Evolutionary conservation across 148 eudicot genomes (phyloP).

Genomic region (Chenopodium formosanum): DNA sequence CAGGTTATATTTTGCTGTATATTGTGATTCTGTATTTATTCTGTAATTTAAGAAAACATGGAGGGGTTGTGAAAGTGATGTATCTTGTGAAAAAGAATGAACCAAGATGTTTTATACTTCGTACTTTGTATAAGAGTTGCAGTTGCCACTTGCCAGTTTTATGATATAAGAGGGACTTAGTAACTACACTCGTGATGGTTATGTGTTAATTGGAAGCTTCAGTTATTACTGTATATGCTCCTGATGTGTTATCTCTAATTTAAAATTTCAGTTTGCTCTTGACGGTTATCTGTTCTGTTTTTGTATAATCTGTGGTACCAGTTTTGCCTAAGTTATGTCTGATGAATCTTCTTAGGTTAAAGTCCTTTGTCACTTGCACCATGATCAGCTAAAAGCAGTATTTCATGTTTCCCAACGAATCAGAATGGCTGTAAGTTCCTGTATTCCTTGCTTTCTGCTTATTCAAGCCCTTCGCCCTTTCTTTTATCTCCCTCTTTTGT

Average conservation of each 20-base stretch:
- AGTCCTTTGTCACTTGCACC: conserved; percentile 90
- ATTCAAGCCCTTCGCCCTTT: not conserved
- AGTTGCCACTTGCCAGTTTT: not conserved
- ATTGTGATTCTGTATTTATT: not conserved
- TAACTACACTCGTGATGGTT: not conserved
- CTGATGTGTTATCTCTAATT: not conserved
- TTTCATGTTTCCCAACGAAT: conserved; percentile 88
- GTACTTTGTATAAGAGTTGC: too few relatives aligned
- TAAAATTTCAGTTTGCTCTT: not conserved
- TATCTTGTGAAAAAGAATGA: not conserved
- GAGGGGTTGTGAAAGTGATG: not conserved
- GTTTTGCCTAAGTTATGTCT: conserved; percentile 2
- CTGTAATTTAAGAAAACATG: not conserved
- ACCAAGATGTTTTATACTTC: not conserved
- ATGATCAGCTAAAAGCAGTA: conserved; percentile 84
- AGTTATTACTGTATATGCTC: not conserved
- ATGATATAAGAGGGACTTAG: not conserved
- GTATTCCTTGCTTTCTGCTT: not conserved
- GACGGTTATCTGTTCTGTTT: not conserved
- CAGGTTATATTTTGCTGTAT: too few relatives aligned
- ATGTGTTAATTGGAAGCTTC: not conserved
- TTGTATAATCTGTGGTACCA: not conserved
- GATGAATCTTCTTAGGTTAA: conserved; percentile 50
- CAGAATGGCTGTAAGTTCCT: conserved; percentile 75
- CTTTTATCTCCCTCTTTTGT: not conserved